Conservation (phyloP, 805 yeast species). For the Pichia deserticola region DNA sequence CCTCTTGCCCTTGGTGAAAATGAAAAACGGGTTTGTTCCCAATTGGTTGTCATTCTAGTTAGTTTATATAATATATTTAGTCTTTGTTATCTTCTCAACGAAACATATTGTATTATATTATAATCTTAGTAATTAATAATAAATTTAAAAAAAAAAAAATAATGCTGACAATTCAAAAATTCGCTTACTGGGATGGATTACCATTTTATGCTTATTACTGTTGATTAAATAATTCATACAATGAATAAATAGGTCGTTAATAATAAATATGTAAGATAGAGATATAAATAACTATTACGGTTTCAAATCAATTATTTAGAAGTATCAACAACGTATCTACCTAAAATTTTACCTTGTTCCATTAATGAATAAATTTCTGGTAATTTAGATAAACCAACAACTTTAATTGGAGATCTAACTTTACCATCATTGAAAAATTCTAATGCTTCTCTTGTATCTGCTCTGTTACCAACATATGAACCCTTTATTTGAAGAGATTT, state of each 20-base stretch:
- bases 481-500: conserved; percentile 48
- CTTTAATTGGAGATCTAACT: conserved; percentile 46
- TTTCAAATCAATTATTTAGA: conserved; percentile 17
- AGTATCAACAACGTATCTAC: conserved; percentile 59
- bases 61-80: too few relatives aligned
- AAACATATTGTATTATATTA: too few relatives aligned
- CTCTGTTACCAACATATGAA: conserved; percentile 56
- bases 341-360: conserved; percentile 58
- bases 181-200: too few relatives aligned
- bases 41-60: conserved; percentile 26
- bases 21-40: conserved; percentile 55
- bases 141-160: too few relatives aligned
- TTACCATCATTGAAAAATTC: conserved; percentile 47
- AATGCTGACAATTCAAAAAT: too few relatives aligned
- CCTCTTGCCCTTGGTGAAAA: conserved; percentile 57
- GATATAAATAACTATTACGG: too few relatives aligned
- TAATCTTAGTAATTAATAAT: too few relatives aligned
- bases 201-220: too few relatives aligned
- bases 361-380: conserved; percentile 42
- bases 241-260: too few relatives aligned
- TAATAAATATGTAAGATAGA: too few relatives aligned
- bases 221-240: too few relatives aligned
- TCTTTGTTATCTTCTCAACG: too few relatives aligned
- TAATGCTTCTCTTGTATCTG: conserved; percentile 52
- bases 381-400: conserved; percentile 47